Conservation (phyloP, 805 yeast species). For the Kodamaea nitidulidarum region DNA sequence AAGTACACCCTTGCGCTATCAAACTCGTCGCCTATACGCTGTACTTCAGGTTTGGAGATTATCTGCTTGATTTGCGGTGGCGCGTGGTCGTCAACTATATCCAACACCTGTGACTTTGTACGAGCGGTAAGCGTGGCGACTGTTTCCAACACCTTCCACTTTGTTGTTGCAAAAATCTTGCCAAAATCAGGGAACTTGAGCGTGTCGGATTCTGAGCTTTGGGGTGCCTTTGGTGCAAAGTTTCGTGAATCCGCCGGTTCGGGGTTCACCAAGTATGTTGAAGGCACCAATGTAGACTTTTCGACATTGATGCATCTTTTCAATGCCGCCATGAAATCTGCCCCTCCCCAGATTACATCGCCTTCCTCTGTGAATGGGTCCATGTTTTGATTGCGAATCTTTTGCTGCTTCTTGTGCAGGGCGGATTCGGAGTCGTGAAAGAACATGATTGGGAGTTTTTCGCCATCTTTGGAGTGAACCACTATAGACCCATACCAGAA, state of each 20-base stretch:
- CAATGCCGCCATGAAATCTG: conserved; percentile 60
- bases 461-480: conserved; percentile 63
- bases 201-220: conserved; percentile 12
- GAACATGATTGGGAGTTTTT: conserved; percentile 75
- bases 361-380: conserved; percentile 64
- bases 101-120: conserved; percentile 51
- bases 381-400: conserved; percentile 57
- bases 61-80: conserved; percentile 58
- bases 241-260: conserved; percentile 59
- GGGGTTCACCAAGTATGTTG: conserved; percentile 76
- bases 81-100: conserved; percentile 58
- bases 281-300: conserved; percentile 65
- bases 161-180: conserved; percentile 58
- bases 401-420: conserved; percentile 62
- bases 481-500: conserved; percentile 92
- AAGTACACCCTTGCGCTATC: conserved; percentile 88
- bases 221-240: conserved; percentile 31
- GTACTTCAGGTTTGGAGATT: conserved; percentile 74
- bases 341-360: conserved; percentile 86
- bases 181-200: conserved; percentile 36
- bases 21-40: conserved; percentile 78
- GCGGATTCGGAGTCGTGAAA: conserved; percentile 89
- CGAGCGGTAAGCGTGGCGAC: conserved; percentile 69
- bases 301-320: conserved; percentile 57
- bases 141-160: conserved; percentile 82